Percentiles rank a stretch among this genome's conserved stretches.
Evolutionary conservation across 1,284 basidiomycete species (phyloP).

Genomic region (Cryptococcus neoformans): DNA sequence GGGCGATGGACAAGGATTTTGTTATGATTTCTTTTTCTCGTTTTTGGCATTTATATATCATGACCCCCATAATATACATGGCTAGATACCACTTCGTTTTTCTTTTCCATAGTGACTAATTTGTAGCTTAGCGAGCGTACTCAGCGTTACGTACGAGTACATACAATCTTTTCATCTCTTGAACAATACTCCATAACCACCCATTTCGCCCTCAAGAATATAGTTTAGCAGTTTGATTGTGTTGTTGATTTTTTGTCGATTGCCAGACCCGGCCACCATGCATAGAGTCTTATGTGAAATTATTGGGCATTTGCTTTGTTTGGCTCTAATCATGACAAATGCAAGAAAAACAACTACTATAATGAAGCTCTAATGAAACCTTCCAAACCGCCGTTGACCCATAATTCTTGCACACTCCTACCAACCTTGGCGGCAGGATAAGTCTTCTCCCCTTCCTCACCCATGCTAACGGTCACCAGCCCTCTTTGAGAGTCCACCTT

Average conservation of each 20-base stretch:
- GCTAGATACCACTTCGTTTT: neutral
- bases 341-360: slow-evolving; percentile 17
- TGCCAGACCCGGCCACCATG: neutral
- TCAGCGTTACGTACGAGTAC: neutral
- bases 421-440: slow-evolving; percentile 77
- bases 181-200: neutral
- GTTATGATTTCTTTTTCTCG: neutral
- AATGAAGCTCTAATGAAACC: slow-evolving; percentile 55
- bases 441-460: slow-evolving; percentile 53
- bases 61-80: neutral
- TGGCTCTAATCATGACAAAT: neutral
- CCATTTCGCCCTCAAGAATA: neutral
- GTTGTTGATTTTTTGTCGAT: slow-evolving; percentile 1
- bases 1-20: no score
- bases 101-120: neutral
- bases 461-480: slow-evolving; percentile 56
- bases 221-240: neutral
- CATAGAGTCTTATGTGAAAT: neutral
- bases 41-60: neutral
- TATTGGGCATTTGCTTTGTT: neutral
- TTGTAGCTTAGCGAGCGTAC: slow-evolving; percentile 1
- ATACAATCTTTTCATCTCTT: neutral
- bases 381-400: slow-evolving; percentile 55
- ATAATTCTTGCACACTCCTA: slow-evolving; percentile 85
- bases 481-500: slow-evolving; percentile 70